phyloP scores from a whole-genome alignment of 805 yeast genomes.

The Starmerella scarabaei region DNA sequence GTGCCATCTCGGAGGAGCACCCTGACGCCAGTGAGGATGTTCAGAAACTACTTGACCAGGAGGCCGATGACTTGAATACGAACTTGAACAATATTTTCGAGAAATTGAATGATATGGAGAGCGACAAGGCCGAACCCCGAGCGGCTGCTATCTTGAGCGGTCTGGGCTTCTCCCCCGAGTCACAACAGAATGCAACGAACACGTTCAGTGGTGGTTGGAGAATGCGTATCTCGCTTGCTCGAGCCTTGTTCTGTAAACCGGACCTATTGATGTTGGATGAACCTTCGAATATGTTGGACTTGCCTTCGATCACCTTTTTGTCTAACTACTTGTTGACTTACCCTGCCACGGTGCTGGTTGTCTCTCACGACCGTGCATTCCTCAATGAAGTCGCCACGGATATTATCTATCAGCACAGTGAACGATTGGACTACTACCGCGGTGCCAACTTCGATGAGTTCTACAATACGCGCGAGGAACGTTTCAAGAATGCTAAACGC shows the following conservation, averaged over 20 bases:
- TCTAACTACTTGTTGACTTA: constrained; percentile 82
- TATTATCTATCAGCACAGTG: constrained; percentile 94
- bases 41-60: constrained; percentile 73
- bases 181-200: constrained; percentile 74
- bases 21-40: constrained; percentile 37
- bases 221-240: constrained; percentile 95
- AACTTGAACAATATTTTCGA: constrained; percentile 69
- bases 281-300: constrained; percentile 99
- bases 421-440: constrained; percentile 81
- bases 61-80: constrained; percentile 70
- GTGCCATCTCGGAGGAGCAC: constrained; percentile 53
- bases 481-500: constrained; percentile 80
- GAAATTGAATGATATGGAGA: constrained; percentile 82
- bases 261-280: constrained; percentile 88
- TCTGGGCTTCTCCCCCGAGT: constrained; percentile 79
- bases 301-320: constrained; percentile 89
- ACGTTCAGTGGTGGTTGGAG: constrained; percentile 99
- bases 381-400: constrained; percentile 97
- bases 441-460: constrained; percentile 89
- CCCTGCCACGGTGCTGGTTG: constrained; percentile 86
- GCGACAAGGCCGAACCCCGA: constrained; percentile 93
- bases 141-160: constrained; percentile 92
- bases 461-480: constrained; percentile 87
- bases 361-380: constrained; percentile 95
- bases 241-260: constrained; percentile 95